Evolutionary conservation across 2,329 filamentous ascomycete species (phyloP), one percentile per base, ranked within the genome.

Genomic region (Leptographium flavum): DNA sequence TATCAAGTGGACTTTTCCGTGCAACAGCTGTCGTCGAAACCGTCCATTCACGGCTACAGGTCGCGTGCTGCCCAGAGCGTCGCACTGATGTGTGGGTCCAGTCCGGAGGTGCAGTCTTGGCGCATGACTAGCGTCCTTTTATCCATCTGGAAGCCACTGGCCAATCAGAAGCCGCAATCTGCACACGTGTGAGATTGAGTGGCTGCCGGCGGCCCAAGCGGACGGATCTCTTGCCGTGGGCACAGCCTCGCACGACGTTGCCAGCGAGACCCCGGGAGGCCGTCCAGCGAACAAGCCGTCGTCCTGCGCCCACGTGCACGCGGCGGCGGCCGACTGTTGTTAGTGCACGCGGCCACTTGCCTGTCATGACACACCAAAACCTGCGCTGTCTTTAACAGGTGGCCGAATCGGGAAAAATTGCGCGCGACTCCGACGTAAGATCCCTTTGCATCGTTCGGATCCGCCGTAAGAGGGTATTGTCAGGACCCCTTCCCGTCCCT

Each of bases 181-280:
- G 21, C 40, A 49, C 50, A 52, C 50, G 50, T 52, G 50, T 50
- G 50, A 31, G 17, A 31, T 47, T 19, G 36, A 52, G 32, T 49
- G 48, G 50, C 45, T 40, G 10, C 10, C 22, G 17, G 23, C 31
- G 15, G 13, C 14, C 23, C 41, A 22, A n/a, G 25, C 9, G 21
- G 17, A 8, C 21, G 11, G 25, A 25, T 30, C 15, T 19, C 25
- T 8, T 9, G 14, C 8, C 8, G 14, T 15, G 36, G n/a, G 27
- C n/a, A 19, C 25, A 45, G 42, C 42, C 42, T 38, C 36, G 42
- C 38, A 45, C 42, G 33, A 31, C 31, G 13, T 10, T n/a, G n/a
- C n/a, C n/a, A n/a, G n/a, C n/a, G n/a, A n/a, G n/a, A n/a, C n/a
- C n/a, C n/a, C n/a, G n/a, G n/a, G n/a, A n/a, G n/a, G 25, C 39